A percentile compares a stretch with the other conserved stretches of the same genome.
Conservation (phyloP, 2,329 filamentous ascomycete species). For the Epichloe scottii region DNA sequence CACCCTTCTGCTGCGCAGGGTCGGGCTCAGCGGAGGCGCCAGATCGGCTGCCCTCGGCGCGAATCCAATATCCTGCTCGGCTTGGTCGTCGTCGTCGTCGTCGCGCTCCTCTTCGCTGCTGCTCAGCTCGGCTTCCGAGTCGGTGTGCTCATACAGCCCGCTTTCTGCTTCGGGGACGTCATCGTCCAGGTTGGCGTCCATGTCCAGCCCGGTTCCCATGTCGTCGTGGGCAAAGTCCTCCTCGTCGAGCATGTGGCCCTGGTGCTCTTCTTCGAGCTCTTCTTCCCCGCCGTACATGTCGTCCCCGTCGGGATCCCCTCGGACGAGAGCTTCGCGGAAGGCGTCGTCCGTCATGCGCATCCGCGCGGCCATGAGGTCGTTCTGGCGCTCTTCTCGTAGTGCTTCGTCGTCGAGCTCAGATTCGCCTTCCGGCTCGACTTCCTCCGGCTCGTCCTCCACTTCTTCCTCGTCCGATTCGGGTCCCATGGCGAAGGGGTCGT, state of each 20-base stretch:
- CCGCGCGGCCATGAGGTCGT: slow-evolving; percentile 34
- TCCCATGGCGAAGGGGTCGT: slow-evolving; percentile 40
- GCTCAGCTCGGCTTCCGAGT: slow-evolving; percentile 53
- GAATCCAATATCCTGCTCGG: slow-evolving; percentile 24
- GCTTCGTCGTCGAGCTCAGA: slow-evolving; percentile 27
- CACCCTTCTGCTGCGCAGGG: slow-evolving; percentile 16
- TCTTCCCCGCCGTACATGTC: slow-evolving; percentile 42
- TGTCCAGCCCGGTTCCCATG: slow-evolving; percentile 26
- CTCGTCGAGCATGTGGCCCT: slow-evolving; percentile 49
- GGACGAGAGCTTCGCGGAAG: slow-evolving; percentile 44
- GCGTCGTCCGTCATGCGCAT: slow-evolving; percentile 49
- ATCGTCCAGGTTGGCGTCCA: slow-evolving; percentile 59
- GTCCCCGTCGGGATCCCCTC: slow-evolving; percentile 34
- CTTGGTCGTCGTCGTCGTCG: slow-evolving; percentile 10
- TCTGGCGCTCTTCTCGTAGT: slow-evolving; percentile 31
- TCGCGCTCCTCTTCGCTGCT: slow-evolving; percentile 28
- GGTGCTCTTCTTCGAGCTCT: slow-evolving; percentile 41
- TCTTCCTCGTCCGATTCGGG: slow-evolving; percentile 27
- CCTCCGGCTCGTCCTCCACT: slow-evolving; percentile 26
- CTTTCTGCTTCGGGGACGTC: slow-evolving; percentile 54
- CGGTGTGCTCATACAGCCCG: slow-evolving; percentile 64
- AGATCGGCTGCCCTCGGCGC: slow-evolving; percentile 23
- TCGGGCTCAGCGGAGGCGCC: slow-evolving; percentile 25
- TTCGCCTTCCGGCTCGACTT: slow-evolving; percentile 26
- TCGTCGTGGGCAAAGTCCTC: slow-evolving; percentile 38